Percentiles rank a stretch among this genome's conserved stretches.
phyloP scores from a whole-genome alignment of 441 rosid genomes.

The Biscutella laevigata region DNA sequence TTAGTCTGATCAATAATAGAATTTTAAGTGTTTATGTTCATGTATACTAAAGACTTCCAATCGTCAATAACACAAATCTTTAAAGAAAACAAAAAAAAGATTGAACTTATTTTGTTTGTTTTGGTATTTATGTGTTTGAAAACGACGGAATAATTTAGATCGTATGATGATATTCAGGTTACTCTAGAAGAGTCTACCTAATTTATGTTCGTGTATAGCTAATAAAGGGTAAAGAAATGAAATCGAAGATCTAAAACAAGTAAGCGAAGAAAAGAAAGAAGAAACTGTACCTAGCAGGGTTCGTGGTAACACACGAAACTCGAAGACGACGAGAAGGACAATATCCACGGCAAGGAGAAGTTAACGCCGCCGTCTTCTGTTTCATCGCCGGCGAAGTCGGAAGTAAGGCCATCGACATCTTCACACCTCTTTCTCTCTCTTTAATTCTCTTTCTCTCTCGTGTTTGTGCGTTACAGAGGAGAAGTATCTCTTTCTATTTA shows the following conservation, averaged over 20 bases:
- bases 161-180: not conserved
- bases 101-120: too few species aligned
- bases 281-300: conserved; percentile 13
- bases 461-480: conserved; percentile 19
- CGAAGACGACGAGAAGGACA: conserved; percentile 19
- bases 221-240: not conserved
- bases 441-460: conserved; percentile 12
- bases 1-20: too few species aligned
- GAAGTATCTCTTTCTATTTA: conserved; percentile 15
- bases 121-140: too few species aligned
- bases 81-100: too few species aligned
- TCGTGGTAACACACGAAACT: conserved; percentile 20
- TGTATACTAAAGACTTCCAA: not conserved
- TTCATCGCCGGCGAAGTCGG: conserved; percentile 18
- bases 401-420: conserved; percentile 21
- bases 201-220: not conserved
- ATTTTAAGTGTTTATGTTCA: too few species aligned
- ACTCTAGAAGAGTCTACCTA: not conserved
- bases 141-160: too few species aligned
- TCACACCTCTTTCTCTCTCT: conserved; percentile 8
- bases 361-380: not conserved
- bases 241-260: conserved; percentile 8
- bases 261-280: not conserved
- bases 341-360: conserved; percentile 19
- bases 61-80: too few species aligned